Base-by-base conservation (phyloP, 163 green algal genomes). In the Chlorella variabilis region DNA sequence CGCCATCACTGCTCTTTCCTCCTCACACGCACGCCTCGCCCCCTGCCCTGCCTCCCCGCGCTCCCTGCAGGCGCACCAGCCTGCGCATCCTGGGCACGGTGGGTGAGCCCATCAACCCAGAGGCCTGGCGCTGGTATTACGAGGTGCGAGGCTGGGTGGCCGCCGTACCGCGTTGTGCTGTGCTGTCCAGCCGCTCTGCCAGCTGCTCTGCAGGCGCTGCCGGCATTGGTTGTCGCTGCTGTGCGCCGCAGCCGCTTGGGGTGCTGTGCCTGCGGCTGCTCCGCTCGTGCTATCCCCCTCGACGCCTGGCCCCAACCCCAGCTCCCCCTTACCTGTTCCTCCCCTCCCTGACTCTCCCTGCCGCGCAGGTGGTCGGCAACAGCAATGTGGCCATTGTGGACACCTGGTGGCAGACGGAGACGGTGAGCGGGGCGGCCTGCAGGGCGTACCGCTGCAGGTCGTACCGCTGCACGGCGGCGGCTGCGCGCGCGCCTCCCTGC, bases 371-470 rank as follows among this genome's bases (percentile, higher is more conserved):
- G 38, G 91, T 97, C 1, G 93, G 93, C 62, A 84, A 88, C 38
- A 74, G 74, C 11, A 75, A 84, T 21, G 94, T 89, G 74, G 86
- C 93, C 5, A 92, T 98, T 61, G 89, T 95, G n/a, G 94, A 98
- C 88, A 97, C 94, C 4, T 98, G 91, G 91, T 97, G 93, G 93
- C 93, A 97, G 85, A 97, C 93, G 3, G 94, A 97, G 88, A 97
- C 94, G 65, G n/a, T n/a, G n/a, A n/a, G n/a, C n/a, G n/a, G n/a
- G n/a, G n/a, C n/a, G n/a, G n/a, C n/a, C n/a, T n/a, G n/a, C n/a
- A n/a, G n/a, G n/a, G n/a, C n/a, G n/a, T n/a, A n/a, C n/a, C n/a
- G n/a, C n/a, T n/a, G n/a, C n/a, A n/a, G n/a, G n/a, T n/a, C n/a
- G n/a, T n/a, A n/a, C n/a, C n/a, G n/a, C n/a, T n/a, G n/a, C n/a